Evolutionary conservation across 306 rosid species (phyloP).

Genomic region (Albizia julibrissin): DNA sequence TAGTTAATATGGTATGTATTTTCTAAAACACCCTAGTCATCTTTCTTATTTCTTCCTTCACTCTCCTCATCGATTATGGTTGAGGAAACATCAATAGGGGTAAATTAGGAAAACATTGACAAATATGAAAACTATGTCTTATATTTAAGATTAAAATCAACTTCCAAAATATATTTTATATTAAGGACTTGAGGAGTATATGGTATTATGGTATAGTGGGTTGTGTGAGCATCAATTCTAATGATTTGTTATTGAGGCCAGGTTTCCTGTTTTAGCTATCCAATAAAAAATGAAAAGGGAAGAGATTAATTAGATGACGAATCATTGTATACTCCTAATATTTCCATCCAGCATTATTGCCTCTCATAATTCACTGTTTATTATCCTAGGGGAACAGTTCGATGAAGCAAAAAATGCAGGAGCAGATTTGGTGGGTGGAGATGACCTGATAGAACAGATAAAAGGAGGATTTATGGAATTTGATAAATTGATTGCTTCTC

Average conservation of each 20-base stretch:
- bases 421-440: slow-evolving; percentile 99
- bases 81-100: no score
- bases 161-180: no score
- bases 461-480: slow-evolving; percentile 97
- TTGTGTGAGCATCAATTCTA: background rate
- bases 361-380: slow-evolving; percentile 20
- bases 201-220: background rate
- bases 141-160: no score
- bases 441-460: slow-evolving; percentile 95
- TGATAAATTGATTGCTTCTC: slow-evolving; percentile 96
- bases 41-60: no score
- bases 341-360: background rate
- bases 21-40: no score
- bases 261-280: background rate
- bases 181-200: background rate
- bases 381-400: slow-evolving; percentile 72
- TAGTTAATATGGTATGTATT: no score
- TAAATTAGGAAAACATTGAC: no score
- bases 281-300: slow-evolving; percentile 1
- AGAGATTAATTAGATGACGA: background rate
- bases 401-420: slow-evolving; percentile 97
- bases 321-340: background rate
- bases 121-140: no score
- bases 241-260: slow-evolving; percentile 2
- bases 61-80: no score